Conservation (phyloP, 1,284 basidiomycete genomes). For the Porodaedalea pini region DNA sequence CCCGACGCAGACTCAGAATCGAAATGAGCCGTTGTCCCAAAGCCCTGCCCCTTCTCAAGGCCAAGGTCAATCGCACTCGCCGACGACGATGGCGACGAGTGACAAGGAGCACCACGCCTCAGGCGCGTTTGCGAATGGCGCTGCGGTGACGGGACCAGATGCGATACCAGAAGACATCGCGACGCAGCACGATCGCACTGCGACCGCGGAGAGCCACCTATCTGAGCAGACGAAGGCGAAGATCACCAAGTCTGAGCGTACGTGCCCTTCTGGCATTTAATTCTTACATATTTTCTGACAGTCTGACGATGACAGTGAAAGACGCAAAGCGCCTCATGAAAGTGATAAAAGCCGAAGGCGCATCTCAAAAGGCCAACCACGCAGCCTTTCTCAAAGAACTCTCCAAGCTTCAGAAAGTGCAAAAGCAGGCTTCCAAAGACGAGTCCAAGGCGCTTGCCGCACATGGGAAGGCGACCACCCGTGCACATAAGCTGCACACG, state of each 20-base stretch:
- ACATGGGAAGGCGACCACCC: conserved; percentile 35
- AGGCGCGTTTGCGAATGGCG: conserved; percentile 17
- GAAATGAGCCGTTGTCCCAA: not conserved
- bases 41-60: not conserved
- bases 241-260: conserved; percentile 16
- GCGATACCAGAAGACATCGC: conserved; percentile 3
- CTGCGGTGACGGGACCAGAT: conserved; percentile 11
- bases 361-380: conserved; percentile 18
- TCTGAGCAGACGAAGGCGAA: conserved; percentile 6
- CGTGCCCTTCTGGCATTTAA: not conserved
- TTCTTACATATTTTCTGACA: not conserved
- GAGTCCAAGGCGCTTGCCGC: conserved; percentile 36
- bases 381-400: conserved; percentile 17
- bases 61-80: not conserved
- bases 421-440: conserved; percentile 24
- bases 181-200: conserved; percentile 13
- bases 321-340: conserved; percentile 20
- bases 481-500: conserved; percentile 37
- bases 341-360: conserved; percentile 21
- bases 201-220: conserved; percentile 13
- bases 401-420: conserved; percentile 17
- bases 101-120: not conserved
- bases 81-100: not conserved
- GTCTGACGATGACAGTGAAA: conserved; percentile 13
- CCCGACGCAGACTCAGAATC: not conserved